A percentile compares a stretch with the other conserved stretches of the same genome.
Evolutionary conservation across 2,329 filamentous ascomycete species (phyloP).

Genomic region (Alternaria sp.): DNA sequence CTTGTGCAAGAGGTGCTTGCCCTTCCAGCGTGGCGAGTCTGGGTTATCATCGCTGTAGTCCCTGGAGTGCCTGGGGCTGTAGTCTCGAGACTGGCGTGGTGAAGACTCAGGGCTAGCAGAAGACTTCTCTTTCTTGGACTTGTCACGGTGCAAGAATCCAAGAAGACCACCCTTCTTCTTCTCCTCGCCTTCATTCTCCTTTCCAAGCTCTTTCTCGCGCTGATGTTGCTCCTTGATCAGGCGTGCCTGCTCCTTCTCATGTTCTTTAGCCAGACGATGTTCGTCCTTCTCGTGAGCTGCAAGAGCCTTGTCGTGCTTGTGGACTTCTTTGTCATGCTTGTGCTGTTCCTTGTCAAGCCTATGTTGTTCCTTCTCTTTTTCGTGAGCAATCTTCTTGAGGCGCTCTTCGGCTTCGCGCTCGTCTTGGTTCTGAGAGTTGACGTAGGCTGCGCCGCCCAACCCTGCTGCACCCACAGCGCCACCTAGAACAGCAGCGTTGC

Average conservation of each 20-base stretch:
- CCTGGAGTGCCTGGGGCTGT: constrained; percentile 31
- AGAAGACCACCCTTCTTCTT: constrained; percentile 52
- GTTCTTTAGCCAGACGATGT: constrained; percentile 5
- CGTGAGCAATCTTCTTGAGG: constrained; percentile 26
- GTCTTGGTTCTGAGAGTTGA: constrained; percentile 39
- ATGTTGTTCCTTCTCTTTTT: constrained; percentile 30
- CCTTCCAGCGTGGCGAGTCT: constrained; percentile 33
- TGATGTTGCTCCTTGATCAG: constrained; percentile 28
- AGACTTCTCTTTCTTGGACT: constrained; percentile 47
- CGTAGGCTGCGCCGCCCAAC: constrained; percentile 40
- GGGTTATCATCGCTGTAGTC: constrained; percentile 37
- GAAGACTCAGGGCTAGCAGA: constrained; percentile 24
- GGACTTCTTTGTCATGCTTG: constrained; percentile 36
- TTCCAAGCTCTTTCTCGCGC: constrained; percentile 24
- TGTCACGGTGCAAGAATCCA: constrained; percentile 54
- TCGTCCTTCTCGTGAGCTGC: constrained; percentile 36
- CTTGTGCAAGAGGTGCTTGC: constrained; percentile 53
- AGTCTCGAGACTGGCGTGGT: constrained; percentile 31
- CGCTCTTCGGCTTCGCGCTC: constrained; percentile 42
- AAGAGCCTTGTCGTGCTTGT: constrained; percentile 8
- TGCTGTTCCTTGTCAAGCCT: constrained; percentile 26
- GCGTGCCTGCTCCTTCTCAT: constrained; percentile 26
- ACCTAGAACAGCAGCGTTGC: constrained; percentile 36
- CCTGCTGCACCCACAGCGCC: constrained; percentile 35
- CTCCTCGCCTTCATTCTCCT: constrained; percentile 40